A percentile compares a stretch with the other conserved stretches of the same genome.
Evolutionary conservation across 306 rosid species (phyloP).

Genomic region (Malus orientalis): DNA sequence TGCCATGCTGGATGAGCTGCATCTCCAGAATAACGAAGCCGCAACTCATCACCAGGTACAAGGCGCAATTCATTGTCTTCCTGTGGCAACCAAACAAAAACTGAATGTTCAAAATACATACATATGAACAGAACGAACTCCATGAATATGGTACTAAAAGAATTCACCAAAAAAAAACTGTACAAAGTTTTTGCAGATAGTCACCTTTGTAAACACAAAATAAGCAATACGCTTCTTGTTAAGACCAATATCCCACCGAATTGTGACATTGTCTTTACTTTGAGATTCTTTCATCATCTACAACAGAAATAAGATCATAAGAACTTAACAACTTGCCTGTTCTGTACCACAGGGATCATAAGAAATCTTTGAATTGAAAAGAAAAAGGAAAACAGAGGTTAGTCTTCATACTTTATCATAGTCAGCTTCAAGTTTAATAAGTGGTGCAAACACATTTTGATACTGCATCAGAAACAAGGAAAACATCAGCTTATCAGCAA

Average conservation of each 20-base stretch:
- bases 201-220: slow-evolving; percentile 94
- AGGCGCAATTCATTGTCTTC: slow-evolving; percentile 98
- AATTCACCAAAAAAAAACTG: neutral
- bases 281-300: slow-evolving; percentile 99
- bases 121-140: neutral
- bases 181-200: neutral
- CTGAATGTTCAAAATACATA: neutral
- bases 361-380: neutral
- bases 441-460: slow-evolving; percentile 99
- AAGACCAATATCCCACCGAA: slow-evolving; percentile 97
- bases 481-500: slow-evolving; percentile 11
- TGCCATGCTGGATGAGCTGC: slow-evolving; percentile 99
- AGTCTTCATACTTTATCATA: slow-evolving; percentile 70
- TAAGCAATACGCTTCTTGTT: slow-evolving; percentile 97
- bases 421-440: slow-evolving; percentile 99
- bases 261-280: slow-evolving; percentile 92
- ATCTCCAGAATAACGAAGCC: slow-evolving; percentile 97
- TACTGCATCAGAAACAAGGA: slow-evolving; percentile 47
- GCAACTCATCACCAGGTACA: slow-evolving; percentile 97
- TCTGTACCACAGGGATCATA: too few relatives aligned
- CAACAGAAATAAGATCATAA: slow-evolving; percentile 22
- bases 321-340: neutral
- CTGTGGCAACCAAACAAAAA: slow-evolving; percentile 32
- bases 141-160: neutral
- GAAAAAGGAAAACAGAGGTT: neutral